Percentiles rank a stretch among this genome's conserved stretches.
Evolutionary conservation across 352 stramenopile genomes (phyloP).

Genomic region (Pseudoperonospora humuli): DNA sequence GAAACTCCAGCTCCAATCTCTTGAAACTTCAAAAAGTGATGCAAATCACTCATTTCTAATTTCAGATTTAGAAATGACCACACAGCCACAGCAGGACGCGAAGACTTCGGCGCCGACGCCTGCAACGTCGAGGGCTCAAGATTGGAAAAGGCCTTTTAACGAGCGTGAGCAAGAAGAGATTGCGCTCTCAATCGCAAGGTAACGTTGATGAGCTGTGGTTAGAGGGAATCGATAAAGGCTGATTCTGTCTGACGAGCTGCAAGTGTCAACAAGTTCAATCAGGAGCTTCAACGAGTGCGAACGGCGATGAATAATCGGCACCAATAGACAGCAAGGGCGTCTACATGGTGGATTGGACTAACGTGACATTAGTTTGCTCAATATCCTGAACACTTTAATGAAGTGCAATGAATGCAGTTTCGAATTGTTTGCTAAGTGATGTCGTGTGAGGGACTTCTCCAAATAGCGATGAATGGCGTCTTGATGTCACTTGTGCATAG

Average conservation of each 20-base stretch:
- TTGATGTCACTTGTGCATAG: slow-evolving; percentile 15
- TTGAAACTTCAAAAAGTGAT: slow-evolving; percentile 21
- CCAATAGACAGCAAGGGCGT: slow-evolving; percentile 1
- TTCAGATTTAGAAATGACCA: slow-evolving; percentile 2
- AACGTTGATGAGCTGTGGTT: not conserved
- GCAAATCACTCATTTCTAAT: not conserved
- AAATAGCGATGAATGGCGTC: not conserved
- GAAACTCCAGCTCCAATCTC: slow-evolving; percentile 8
- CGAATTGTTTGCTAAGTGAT: slow-evolving; percentile 1
- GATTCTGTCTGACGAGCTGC: not conserved
- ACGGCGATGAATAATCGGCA: slow-evolving; percentile 10
- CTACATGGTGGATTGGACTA: not conserved
- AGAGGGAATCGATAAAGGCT: not conserved
- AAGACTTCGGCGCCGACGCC: slow-evolving; percentile 2
- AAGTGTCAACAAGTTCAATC: slow-evolving; percentile 19
- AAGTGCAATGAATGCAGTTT: slow-evolving; percentile 8
- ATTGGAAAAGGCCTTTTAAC: slow-evolving; percentile 17
- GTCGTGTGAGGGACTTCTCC: slow-evolving; percentile 1
- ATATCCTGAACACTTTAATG: not conserved
- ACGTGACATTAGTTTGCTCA: not conserved
- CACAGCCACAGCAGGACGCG: slow-evolving; percentile 1
- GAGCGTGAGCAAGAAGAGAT: slow-evolving; percentile 14
- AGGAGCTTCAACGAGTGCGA: slow-evolving; percentile 20
- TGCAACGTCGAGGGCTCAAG: not conserved
- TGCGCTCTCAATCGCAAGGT: slow-evolving; percentile 20